A percentile compares a stretch with the other conserved stretches of the same genome.
phyloP scores from a whole-genome alignment of 1,284 basidiomycete genomes.

The Coniferiporia weirii region DNA sequence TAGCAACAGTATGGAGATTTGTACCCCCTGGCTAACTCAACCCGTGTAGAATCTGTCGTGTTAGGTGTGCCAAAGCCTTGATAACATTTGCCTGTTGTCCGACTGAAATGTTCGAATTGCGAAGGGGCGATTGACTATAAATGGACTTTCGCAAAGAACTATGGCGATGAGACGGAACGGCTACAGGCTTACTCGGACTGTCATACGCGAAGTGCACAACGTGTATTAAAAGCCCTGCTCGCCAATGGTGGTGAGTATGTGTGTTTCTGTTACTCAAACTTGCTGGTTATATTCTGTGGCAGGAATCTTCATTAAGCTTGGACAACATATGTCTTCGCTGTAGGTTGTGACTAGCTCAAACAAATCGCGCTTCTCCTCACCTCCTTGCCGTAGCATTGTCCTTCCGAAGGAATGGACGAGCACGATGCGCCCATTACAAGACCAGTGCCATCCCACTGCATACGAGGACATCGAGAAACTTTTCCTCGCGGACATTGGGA shows the following conservation, averaged over 20 bases:
- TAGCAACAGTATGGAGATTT: not conserved
- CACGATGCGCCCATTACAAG: constrained; percentile 72
- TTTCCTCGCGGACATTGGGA: constrained; percentile 71
- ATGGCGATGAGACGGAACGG: constrained; percentile 51
- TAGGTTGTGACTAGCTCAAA: constrained; percentile 28
- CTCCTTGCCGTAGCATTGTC: constrained; percentile 36
- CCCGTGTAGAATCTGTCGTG: constrained; percentile 50
- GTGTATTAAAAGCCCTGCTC: constrained; percentile 75
- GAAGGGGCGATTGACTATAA: constrained; percentile 80
- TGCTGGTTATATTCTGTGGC: not conserved
- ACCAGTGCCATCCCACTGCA: constrained; percentile 78
- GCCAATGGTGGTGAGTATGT: constrained; percentile 72
- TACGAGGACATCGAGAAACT: constrained; percentile 65
- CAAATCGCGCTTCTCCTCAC: constrained; percentile 16
- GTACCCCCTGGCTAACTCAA: not conserved
- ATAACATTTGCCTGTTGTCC: not conserved
- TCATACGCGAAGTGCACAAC: constrained; percentile 73
- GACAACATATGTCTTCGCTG: constrained; percentile 82
- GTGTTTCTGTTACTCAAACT: not conserved
- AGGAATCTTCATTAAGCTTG: constrained; percentile 91
- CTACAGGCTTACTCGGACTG: constrained; percentile 66
- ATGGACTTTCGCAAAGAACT: constrained; percentile 57
- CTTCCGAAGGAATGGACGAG: constrained; percentile 79
- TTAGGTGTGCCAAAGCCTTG: constrained; percentile 25
- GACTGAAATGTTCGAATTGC: not conserved